Conservation (phyloP, 345 rosid species). For the Angophora floribunda region DNA sequence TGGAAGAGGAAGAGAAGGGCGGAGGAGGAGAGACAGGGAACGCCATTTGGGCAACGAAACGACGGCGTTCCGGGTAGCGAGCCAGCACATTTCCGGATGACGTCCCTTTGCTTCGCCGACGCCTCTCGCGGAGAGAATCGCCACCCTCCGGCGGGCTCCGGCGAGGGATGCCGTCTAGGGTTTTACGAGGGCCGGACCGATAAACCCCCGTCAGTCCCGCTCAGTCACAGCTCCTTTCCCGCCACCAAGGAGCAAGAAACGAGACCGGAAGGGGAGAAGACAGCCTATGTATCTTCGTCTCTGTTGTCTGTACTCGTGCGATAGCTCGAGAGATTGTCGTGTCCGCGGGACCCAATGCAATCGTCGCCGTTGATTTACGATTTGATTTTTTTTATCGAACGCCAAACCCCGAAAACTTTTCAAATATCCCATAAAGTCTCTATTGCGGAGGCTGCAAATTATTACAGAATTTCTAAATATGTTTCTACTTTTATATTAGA, state of each 20-base stretch:
- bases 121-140: background rate
- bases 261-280: background rate
- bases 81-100: slow-evolving; percentile 38
- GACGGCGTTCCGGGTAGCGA: slow-evolving; percentile 54
- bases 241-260: background rate
- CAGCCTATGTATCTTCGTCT: background rate
- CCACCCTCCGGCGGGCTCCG: background rate
- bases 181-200: background rate
- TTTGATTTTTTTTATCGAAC: background rate
- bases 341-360: background rate
- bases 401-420: background rate
- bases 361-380: background rate
- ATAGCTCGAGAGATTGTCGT: background rate
- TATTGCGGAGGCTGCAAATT: background rate
- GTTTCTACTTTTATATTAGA: background rate
- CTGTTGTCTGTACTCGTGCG: background rate
- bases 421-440: background rate
- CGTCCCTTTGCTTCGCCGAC: background rate
- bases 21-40: slow-evolving; percentile 37
- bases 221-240: background rate
- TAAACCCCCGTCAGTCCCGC: background rate
- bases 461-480: background rate
- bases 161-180: background rate
- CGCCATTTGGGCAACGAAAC: slow-evolving; percentile 60
- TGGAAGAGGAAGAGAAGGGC: slow-evolving; percentile 21